phyloP scores from a whole-genome alignment of 306 rosid genomes.

The Castanopsis chinensis region DNA sequence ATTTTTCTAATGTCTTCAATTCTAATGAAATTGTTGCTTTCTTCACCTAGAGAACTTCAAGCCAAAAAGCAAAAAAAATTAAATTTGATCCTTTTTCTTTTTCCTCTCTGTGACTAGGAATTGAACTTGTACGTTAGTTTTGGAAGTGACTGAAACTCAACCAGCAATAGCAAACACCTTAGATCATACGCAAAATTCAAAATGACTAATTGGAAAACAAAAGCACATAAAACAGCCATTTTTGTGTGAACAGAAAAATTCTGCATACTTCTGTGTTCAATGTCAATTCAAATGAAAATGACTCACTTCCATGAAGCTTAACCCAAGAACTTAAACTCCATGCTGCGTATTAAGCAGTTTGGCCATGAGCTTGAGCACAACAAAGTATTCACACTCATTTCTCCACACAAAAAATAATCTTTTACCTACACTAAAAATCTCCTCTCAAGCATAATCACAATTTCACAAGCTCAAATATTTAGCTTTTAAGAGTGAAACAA shows the following conservation, averaged over 20 bases:
- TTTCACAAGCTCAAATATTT: slow-evolving; percentile 12
- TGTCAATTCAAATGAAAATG: not conserved
- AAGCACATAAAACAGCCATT: no score
- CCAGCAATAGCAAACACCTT: no score
- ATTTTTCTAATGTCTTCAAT: no score
- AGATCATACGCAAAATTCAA: no score
- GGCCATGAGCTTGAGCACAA: not conserved
- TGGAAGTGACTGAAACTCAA: no score
- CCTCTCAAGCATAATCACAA: slow-evolving; percentile 5
- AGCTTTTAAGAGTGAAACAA: slow-evolving; percentile 38
- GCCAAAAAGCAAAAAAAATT: no score
- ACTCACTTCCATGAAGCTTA: slow-evolving; percentile 16
- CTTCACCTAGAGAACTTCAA: no score
- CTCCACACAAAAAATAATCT: not conserved
- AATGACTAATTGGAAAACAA: no score
- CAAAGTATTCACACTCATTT: slow-evolving; percentile 6
- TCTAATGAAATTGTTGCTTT: no score
- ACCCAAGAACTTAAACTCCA: slow-evolving; percentile 6
- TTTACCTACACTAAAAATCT: slow-evolving; percentile 5
- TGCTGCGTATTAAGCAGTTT: not conserved
- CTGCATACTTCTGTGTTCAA: not conserved
- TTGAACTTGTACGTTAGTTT: no score
- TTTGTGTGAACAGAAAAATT: not conserved
- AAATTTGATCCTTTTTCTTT: no score
- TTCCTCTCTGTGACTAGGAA: no score